Conservation (phyloP, 2,329 filamentous ascomycete genomes). For the Fusarium humuli region DNA sequence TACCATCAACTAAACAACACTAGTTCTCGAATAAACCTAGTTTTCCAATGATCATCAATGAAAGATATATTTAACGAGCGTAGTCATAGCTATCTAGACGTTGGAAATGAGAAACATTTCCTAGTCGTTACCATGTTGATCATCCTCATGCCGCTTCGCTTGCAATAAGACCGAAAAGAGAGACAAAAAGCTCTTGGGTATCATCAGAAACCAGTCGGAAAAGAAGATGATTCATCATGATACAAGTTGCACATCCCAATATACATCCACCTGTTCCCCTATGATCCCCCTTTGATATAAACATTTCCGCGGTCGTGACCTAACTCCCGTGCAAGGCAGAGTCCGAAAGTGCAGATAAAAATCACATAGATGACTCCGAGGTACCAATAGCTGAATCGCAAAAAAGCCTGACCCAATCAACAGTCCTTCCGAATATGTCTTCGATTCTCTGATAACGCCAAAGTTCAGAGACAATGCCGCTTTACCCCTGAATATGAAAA, state of each 20-base stretch:
- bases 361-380: slow-evolving; percentile 38
- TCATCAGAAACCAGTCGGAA: slow-evolving; percentile 50
- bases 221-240: slow-evolving; percentile 45
- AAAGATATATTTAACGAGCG: slow-evolving; percentile 7
- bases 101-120: neutral
- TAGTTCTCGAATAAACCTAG: neutral
- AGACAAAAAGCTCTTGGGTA: slow-evolving; percentile 48
- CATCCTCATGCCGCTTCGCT: slow-evolving; percentile 27
- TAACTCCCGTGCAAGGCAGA: slow-evolving; percentile 10
- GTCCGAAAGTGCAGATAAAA: slow-evolving; percentile 25
- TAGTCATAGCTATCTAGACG: slow-evolving; percentile 5
- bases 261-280: slow-evolving; percentile 28
- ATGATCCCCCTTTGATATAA: slow-evolving; percentile 14
- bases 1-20: neutral
- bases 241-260: slow-evolving; percentile 45
- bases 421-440: slow-evolving; percentile 34
- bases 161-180: slow-evolving; percentile 37
- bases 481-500: slow-evolving; percentile 21
- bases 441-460: slow-evolving; percentile 38
- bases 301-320: slow-evolving; percentile 26
- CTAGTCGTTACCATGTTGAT: slow-evolving; percentile 22
- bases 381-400: slow-evolving; percentile 34
- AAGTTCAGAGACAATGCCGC: slow-evolving; percentile 37
- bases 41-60: neutral
- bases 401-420: slow-evolving; percentile 34